Evolutionary conservation across 805 yeast species (phyloP).

Genomic region (Monosporozyma unispora): DNA sequence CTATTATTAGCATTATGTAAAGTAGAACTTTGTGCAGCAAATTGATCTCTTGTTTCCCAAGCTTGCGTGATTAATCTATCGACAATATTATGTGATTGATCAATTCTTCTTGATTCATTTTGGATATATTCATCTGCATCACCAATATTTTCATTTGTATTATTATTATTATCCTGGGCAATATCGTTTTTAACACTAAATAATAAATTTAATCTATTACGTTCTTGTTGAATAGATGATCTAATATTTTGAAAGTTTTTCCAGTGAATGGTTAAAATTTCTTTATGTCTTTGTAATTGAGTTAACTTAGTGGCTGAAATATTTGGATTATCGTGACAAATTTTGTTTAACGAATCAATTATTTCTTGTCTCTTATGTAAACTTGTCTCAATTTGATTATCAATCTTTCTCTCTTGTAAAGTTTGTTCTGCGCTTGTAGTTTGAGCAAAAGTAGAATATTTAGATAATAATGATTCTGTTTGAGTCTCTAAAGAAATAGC

Average conservation of each 20-base stretch:
- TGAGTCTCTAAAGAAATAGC: conserved; percentile 64
- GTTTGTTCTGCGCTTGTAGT: conserved; percentile 41
- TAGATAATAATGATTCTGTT: conserved; percentile 44
- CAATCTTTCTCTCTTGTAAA: conserved; percentile 39
- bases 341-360: conserved; percentile 41
- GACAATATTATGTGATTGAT: conserved; percentile 62
- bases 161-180: conserved; percentile 44
- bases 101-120: conserved; percentile 67
- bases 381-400: conserved; percentile 41
- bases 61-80: conserved; percentile 80
- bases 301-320: conserved; percentile 67
- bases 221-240: conserved; percentile 55
- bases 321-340: conserved; percentile 46
- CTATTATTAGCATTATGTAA: conserved; percentile 56
- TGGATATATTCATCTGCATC: conserved; percentile 65
- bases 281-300: conserved; percentile 77
- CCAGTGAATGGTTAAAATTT: conserved; percentile 61
- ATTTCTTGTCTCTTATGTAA: conserved; percentile 47
- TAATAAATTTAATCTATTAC: conserved; percentile 65
- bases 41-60: conserved; percentile 79
- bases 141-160: conserved; percentile 14
- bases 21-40: conserved; percentile 58
- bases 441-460: conserved; percentile 46
- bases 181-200: conserved; percentile 74
- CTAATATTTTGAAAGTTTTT: conserved; percentile 52